A percentile compares a stretch with the other conserved stretches of the same genome.
These are phyloP conservation scores for Backusella mclennaniae DNA, from an alignment of 192 early-diverging fungal species.

Conservation along the genomic window DNA sequence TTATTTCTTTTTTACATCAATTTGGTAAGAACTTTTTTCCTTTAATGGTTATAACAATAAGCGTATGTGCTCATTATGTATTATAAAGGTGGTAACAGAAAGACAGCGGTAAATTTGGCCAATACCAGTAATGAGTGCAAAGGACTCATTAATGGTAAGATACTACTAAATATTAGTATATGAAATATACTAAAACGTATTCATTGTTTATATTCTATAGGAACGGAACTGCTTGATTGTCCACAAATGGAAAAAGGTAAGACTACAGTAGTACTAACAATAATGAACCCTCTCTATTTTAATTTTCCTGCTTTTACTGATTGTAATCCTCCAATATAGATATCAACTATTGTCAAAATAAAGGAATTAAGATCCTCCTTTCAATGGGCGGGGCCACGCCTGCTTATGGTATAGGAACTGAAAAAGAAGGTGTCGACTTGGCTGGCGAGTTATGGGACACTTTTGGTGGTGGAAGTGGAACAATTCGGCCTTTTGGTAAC, in stretches of 20 bases:
- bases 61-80: background rate
- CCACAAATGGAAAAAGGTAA: constrained; percentile 51
- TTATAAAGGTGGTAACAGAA: background rate
- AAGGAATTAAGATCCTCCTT: constrained; percentile 69
- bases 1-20: constrained; percentile 24
- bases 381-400: constrained; percentile 67
- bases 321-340: constrained; percentile 35
- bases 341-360: constrained; percentile 66
- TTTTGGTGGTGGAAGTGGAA: constrained; percentile 62
- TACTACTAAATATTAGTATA: background rate
- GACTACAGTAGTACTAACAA: background rate
- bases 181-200: constrained; percentile 45
- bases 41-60: background rate
- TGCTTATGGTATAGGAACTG: constrained; percentile 56
- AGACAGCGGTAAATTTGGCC: constrained; percentile 18
- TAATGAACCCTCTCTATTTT: background rate
- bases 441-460: constrained; percentile 75
- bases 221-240: constrained; percentile 67
- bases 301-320: background rate
- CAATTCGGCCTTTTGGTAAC: constrained; percentile 64
- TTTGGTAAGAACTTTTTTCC: constrained; percentile 5
- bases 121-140: constrained; percentile 17
- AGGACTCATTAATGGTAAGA: constrained; percentile 16
- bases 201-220: constrained; percentile 25
- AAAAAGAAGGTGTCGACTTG: constrained; percentile 51